A percentile compares a stretch with the other conserved stretches of the same genome.
phyloP scores from a whole-genome alignment of 345 rosid species.

The Microthlaspi erraticum region DNA sequence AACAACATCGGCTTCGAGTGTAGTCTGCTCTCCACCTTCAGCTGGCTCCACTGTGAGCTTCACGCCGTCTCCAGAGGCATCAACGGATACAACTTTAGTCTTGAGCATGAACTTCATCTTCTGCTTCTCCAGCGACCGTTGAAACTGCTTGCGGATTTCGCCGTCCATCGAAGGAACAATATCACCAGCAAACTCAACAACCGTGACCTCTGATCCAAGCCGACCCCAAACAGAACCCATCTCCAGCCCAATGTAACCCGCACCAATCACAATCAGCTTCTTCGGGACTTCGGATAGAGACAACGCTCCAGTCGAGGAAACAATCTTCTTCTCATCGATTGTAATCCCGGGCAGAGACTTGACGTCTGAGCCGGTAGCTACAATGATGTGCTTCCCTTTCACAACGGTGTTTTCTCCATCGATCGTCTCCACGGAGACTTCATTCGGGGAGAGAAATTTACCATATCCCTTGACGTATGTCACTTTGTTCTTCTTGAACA shows the following conservation, averaged over 20 bases:
- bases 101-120: conserved; percentile 94
- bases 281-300: conserved; percentile 68
- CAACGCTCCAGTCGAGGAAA: conserved; percentile 88
- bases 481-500: conserved; percentile 92
- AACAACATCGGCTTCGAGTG: conserved; percentile 80
- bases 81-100: conserved; percentile 85
- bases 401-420: conserved; percentile 76
- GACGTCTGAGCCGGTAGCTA: conserved; percentile 90
- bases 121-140: conserved; percentile 81
- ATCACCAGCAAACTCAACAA: conserved; percentile 81
- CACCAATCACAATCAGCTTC: conserved; percentile 86
- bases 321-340: conserved; percentile 83
- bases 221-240: conserved; percentile 95
- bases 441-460: conserved; percentile 71
- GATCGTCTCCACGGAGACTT: conserved; percentile 73
- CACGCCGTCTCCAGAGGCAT: conserved; percentile 64
- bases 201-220: conserved; percentile 88
- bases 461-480: conserved; percentile 87
- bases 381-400: conserved; percentile 78
- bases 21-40: conserved; percentile 80
- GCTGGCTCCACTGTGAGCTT: conserved; percentile 84
- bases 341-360: conserved; percentile 83
- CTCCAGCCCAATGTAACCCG: conserved; percentile 92
- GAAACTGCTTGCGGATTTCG: conserved; percentile 87
- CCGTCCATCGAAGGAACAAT: conserved; percentile 92